Percentiles rank a stretch among this genome's conserved stretches.
Evolutionary conservation across 352 stramenopile species (phyloP).

Genomic region (Phytopythium kandeliae): DNA sequence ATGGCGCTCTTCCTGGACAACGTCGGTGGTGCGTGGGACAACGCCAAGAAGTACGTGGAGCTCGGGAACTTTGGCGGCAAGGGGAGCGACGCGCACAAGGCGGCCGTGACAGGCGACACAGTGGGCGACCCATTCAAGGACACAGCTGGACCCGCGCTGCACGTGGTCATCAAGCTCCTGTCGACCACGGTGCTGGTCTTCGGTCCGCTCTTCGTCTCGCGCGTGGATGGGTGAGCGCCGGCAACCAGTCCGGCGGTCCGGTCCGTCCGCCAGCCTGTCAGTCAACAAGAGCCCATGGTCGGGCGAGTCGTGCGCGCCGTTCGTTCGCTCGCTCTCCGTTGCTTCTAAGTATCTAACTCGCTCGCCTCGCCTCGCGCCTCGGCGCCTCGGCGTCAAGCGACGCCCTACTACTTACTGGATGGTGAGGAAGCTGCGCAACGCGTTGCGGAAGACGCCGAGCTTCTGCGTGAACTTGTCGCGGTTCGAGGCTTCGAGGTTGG

Average conservation of each 20-base stretch:
- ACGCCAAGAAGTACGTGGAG: slow-evolving; percentile 99
- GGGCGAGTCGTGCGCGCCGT: not conserved
- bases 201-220: slow-evolving; percentile 88
- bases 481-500: slow-evolving; percentile 96
- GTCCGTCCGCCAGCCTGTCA: no score
- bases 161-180: slow-evolving; percentile 98
- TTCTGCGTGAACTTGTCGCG: slow-evolving; percentile 98
- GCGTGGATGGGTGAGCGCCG: slow-evolving; percentile 23
- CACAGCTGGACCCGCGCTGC: slow-evolving; percentile 94
- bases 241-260: no score
- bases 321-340: not conserved
- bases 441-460: slow-evolving; percentile 95
- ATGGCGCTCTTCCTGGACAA: slow-evolving; percentile 98
- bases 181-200: slow-evolving; percentile 93
- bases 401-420: slow-evolving; percentile 34
- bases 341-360: slow-evolving; percentile 5
- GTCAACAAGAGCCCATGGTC: no score
- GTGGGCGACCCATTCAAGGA: slow-evolving; percentile 98
- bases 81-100: slow-evolving; percentile 95
- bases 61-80: slow-evolving; percentile 93
- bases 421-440: slow-evolving; percentile 93
- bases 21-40: slow-evolving; percentile 97
- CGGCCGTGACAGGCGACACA: slow-evolving; percentile 96
- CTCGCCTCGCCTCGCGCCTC: no score
- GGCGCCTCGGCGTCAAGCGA: no score